phyloP scores from a whole-genome alignment of 345 rosid species.

The Syzygium aqueum region DNA sequence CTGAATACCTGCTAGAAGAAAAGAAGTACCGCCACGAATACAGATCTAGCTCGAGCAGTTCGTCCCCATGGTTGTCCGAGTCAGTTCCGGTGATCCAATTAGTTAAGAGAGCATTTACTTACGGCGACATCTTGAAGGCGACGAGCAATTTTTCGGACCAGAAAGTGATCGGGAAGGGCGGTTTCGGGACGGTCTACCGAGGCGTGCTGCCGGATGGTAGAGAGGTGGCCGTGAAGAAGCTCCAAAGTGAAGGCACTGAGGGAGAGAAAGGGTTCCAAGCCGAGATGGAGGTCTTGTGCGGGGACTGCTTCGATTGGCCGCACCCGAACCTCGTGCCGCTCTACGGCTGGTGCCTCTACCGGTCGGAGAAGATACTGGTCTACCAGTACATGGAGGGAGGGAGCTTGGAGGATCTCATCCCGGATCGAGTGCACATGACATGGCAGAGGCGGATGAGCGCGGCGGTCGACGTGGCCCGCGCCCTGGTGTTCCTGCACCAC shows the following conservation, averaged over 20 bases:
- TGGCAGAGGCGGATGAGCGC: slow-evolving; percentile 55
- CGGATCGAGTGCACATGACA: slow-evolving; percentile 46
- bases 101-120: slow-evolving; percentile 71
- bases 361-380: slow-evolving; percentile 68
- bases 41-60: slow-evolving; percentile 52
- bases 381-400: slow-evolving; percentile 92
- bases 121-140: slow-evolving; percentile 74
- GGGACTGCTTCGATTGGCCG: slow-evolving; percentile 78
- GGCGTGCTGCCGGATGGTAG: slow-evolving; percentile 78
- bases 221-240: slow-evolving; percentile 87
- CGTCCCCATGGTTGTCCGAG: slow-evolving; percentile 73
- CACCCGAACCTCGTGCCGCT: slow-evolving; percentile 88
- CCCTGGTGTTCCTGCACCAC: slow-evolving; percentile 74
- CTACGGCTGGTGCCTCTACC: slow-evolving; percentile 83
- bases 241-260: slow-evolving; percentile 70
- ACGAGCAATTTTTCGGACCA: slow-evolving; percentile 64
- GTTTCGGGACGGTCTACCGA: slow-evolving; percentile 73
- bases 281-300: slow-evolving; percentile 88
- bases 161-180: slow-evolving; percentile 81
- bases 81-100: slow-evolving; percentile 65
- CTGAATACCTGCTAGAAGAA: slow-evolving; percentile 39
- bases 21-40: slow-evolving; percentile 37
- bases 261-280: slow-evolving; percentile 85
- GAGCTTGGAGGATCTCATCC: slow-evolving; percentile 68
- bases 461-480: slow-evolving; percentile 68